Conservation (phyloP, 2,329 filamentous ascomycete species). For the Aureobasidium sp. region DNA sequence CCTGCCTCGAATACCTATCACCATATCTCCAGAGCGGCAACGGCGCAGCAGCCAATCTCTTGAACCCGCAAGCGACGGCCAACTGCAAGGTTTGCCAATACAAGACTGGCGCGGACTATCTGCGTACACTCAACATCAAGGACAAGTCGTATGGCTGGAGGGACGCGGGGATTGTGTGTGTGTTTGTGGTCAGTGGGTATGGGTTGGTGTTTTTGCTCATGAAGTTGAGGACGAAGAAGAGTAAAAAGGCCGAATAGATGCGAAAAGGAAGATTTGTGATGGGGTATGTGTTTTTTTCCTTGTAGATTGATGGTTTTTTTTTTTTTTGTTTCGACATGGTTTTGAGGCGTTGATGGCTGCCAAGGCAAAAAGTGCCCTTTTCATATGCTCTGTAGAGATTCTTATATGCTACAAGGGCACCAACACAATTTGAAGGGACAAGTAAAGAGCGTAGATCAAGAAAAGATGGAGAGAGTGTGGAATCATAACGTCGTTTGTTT, state of each 20-base stretch:
- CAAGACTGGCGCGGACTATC: constrained; percentile 5
- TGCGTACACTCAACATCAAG: not conserved
- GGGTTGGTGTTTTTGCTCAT: constrained; percentile 2
- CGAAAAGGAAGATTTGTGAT: too few species aligned
- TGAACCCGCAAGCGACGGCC: constrained; percentile 20
- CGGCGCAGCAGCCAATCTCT: constrained; percentile 28
- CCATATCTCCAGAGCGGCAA: constrained; percentile 22
- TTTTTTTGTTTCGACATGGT: too few species aligned
- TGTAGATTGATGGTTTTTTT: too few species aligned
- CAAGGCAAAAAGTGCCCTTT: too few species aligned
- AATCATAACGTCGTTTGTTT: too few species aligned
- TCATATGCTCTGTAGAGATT: too few species aligned
- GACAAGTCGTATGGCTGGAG: constrained; percentile 2
- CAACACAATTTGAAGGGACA: too few species aligned
- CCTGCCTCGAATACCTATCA: constrained; percentile 32
- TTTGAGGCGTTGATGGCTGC: too few species aligned
- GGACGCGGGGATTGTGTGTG: not conserved
- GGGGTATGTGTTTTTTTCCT: too few species aligned
- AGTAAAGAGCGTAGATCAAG: too few species aligned
- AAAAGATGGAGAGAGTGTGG: too few species aligned
- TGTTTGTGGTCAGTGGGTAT: constrained; percentile 1
- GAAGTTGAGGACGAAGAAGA: constrained; percentile 10
- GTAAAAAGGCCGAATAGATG: not conserved
- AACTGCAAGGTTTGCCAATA: not conserved
- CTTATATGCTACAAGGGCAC: too few species aligned